Conservation (phyloP, 768 basidiomycete species). For the Mycena indigotica region DNA sequence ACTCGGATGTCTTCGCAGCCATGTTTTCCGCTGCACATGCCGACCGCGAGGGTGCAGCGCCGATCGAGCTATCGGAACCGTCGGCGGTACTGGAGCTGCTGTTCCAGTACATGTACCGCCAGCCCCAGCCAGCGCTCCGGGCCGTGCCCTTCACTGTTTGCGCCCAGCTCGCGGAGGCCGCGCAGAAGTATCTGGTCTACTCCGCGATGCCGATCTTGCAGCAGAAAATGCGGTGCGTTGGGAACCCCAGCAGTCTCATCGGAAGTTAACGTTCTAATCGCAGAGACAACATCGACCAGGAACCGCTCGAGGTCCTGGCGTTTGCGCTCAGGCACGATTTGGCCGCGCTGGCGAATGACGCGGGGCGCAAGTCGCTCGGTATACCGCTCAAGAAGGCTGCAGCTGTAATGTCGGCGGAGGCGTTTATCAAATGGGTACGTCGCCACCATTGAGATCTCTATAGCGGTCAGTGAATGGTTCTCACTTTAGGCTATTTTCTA, state of each 20-base stretch:
- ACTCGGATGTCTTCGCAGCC: slow-evolving; percentile 20
- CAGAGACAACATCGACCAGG: too few relatives aligned
- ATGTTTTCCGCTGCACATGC: slow-evolving; percentile 6
- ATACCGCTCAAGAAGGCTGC: neutral
- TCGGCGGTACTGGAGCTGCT: slow-evolving; percentile 23
- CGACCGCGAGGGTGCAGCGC: slow-evolving; percentile 5
- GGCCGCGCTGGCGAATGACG: neutral
- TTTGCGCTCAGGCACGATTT: neutral
- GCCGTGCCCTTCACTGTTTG: slow-evolving; percentile 13
- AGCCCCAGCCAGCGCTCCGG: slow-evolving; percentile 20
- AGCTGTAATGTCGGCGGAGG: neutral
- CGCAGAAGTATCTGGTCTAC: slow-evolving; percentile 26
- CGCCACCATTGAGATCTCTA: neutral
- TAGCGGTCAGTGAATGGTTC: too few relatives aligned
- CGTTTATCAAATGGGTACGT: neutral
- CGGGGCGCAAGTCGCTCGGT: neutral
- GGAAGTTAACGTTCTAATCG: too few relatives aligned
- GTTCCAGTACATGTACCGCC: slow-evolving; percentile 26
- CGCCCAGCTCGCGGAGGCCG: slow-evolving; percentile 24
- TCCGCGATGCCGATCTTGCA: neutral
- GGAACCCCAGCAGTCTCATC: too few relatives aligned
- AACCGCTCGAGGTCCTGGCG: neutral
- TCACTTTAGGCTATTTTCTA: neutral
- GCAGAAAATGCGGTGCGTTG: neutral
- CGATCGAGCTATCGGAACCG: slow-evolving; percentile 18